Evolutionary conservation across 2,329 filamentous ascomycete genomes (phyloP).

Genomic region (Cladosporium colombiae): DNA sequence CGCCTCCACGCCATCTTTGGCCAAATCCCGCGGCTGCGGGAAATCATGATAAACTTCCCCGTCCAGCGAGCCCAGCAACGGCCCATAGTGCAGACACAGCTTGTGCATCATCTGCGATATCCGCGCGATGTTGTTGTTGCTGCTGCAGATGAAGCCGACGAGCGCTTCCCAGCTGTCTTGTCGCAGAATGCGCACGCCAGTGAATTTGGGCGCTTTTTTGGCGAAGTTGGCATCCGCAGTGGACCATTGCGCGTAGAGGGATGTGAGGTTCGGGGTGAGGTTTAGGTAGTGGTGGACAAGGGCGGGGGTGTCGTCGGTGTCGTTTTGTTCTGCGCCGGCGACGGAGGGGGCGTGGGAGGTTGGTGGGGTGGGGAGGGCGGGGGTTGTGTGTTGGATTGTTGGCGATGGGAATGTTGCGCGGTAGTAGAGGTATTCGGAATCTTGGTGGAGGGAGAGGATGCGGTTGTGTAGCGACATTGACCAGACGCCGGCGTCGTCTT

Average conservation of each 20-base stretch:
- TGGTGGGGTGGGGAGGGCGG: slow-evolving; percentile 39
- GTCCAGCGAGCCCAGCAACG: slow-evolving; percentile 69
- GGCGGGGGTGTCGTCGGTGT: slow-evolving; percentile 67
- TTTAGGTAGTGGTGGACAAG: slow-evolving; percentile 87
- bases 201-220: slow-evolving; percentile 81
- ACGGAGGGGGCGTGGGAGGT: slow-evolving; percentile 41
- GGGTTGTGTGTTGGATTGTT: slow-evolving; percentile 34
- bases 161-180: slow-evolving; percentile 97
- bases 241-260: slow-evolving; percentile 86
- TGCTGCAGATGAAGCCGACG: slow-evolving; percentile 94
- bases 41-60: slow-evolving; percentile 76
- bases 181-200: slow-evolving; percentile 85
- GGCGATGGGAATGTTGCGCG: slow-evolving; percentile 58
- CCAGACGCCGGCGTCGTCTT: slow-evolving; percentile 80
- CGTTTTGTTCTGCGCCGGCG: slow-evolving; percentile 25
- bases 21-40: slow-evolving; percentile 73
- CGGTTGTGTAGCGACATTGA: slow-evolving; percentile 83
- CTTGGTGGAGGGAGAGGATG: slow-evolving; percentile 82
- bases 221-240: slow-evolving; percentile 82
- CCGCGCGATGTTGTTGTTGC: slow-evolving; percentile 94
- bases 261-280: slow-evolving; percentile 70
- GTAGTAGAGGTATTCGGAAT: slow-evolving; percentile 76
- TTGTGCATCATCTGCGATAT: slow-evolving; percentile 98
- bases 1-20: slow-evolving; percentile 71
- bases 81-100: slow-evolving; percentile 82